These are phyloP conservation scores for Crithidia expoeki DNA, from an alignment of 208 protist genomes.

Conservation along the genomic window DNA sequence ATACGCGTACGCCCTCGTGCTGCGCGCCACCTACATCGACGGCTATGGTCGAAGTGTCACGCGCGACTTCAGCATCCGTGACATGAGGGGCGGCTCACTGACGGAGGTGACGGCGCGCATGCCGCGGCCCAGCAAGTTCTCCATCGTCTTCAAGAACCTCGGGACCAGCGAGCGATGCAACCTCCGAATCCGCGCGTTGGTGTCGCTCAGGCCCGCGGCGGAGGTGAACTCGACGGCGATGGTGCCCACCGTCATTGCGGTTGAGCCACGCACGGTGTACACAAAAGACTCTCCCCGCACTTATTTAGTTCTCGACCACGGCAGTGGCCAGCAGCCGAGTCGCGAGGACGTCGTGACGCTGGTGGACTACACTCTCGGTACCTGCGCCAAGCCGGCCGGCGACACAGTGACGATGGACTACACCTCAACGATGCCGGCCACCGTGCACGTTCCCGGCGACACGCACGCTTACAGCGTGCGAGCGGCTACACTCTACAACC, in stretches of 20 bases:
- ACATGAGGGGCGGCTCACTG: conserved; percentile 67
- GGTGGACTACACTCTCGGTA: conserved; percentile 29
- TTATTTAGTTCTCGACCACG: conserved; percentile 53
- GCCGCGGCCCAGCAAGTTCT: conserved; percentile 36
- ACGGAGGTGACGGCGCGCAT: conserved; percentile 40
- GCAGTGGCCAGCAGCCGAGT: conserved; percentile 1
- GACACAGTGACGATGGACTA: conserved; percentile 37
- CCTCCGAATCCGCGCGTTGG: conserved; percentile 46
- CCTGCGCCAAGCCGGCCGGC: conserved; percentile 16
- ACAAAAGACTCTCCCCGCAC: conserved; percentile 32
- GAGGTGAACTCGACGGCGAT: too few species aligned
- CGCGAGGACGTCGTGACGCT: conserved; percentile 34
- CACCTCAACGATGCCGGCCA: conserved; percentile 23
- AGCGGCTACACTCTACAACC: conserved; percentile 39
- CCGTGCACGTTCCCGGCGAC: conserved; percentile 22
- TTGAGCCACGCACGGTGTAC: conserved; percentile 62
- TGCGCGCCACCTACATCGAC: conserved; percentile 47
- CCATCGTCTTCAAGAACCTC: conserved; percentile 66
- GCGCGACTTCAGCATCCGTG: conserved; percentile 59
- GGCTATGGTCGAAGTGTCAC: conserved; percentile 16
- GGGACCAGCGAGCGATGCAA: conserved; percentile 42
- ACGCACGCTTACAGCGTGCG: conserved; percentile 28
- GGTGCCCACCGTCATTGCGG: conserved; percentile 53
- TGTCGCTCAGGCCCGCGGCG: conserved; percentile 15
- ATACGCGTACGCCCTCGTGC: conserved; percentile 50